A percentile compares a stretch with the other conserved stretches of the same genome.
Conservation (phyloP, 106 monocot species). For the Posidonia australis region DNA sequence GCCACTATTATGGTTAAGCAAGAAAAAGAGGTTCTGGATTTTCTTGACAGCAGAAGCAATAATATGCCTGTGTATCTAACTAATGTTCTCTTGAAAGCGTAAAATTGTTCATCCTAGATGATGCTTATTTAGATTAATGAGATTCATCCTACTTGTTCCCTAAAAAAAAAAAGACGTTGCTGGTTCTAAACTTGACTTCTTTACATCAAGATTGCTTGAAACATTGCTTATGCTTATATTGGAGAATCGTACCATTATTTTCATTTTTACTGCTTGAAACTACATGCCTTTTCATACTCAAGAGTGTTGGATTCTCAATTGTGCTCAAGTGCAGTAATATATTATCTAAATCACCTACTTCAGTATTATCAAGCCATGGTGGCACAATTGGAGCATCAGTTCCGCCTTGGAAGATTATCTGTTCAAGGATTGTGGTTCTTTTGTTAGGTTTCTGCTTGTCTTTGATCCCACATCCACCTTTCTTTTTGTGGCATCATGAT, state of each 20-base stretch:
- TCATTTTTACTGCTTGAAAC: slow-evolving; percentile 5
- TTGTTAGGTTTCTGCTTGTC: slow-evolving; percentile 53
- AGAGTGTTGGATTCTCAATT: no score
- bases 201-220: not conserved
- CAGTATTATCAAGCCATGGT: slow-evolving; percentile 99
- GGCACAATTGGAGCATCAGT: slow-evolving; percentile 95
- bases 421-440: slow-evolving; percentile 93
- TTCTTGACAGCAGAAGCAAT: no score
- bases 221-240: not conserved
- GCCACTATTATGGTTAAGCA: no score
- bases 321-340: not conserved
- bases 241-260: not conserved
- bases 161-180: no score
- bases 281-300: no score
- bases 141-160: no score
- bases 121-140: no score
- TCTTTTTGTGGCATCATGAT: not conserved
- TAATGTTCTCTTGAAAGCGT: no score
- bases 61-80: no score
- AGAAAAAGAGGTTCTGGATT: no score
- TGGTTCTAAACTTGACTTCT: no score
- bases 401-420: slow-evolving; percentile 88
- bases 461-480: not conserved
- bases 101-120: no score
- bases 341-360: not conserved